These are phyloP conservation scores for Colletotrichum horii DNA, from an alignment of 2,329 filamentous ascomycete species.

Conservation along the genomic window DNA sequence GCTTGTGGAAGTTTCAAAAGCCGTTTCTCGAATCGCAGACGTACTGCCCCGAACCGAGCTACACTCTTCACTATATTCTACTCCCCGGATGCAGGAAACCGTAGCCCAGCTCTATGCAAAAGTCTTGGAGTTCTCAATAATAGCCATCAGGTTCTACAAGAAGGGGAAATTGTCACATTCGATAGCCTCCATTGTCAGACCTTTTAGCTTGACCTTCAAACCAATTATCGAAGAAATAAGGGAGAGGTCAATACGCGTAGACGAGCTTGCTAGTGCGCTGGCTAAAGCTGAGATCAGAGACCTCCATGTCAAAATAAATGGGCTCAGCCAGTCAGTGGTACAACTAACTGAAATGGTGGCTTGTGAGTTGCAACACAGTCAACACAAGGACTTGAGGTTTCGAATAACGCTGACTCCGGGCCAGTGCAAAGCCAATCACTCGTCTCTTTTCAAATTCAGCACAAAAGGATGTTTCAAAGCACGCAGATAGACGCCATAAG, in stretches of 20 bases:
- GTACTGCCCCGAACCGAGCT: not conserved
- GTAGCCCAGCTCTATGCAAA: not conserved
- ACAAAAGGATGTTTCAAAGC: not conserved
- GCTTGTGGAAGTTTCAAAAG: not conserved
- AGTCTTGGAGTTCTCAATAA: not conserved
- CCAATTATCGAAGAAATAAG: not conserved
- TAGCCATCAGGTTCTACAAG: not conserved
- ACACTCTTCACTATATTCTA: not conserved
- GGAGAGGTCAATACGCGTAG: not conserved
- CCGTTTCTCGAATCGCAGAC: not conserved
- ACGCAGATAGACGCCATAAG: not conserved
- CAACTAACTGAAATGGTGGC: not conserved
- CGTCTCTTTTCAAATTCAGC: accelerated
- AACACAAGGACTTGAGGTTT: accelerated
- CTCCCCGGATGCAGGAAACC: not conserved
- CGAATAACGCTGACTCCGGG: accelerated
- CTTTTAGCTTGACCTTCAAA: not conserved
- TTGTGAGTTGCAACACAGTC: not conserved
- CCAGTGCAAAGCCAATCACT: not conserved
- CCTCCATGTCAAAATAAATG: accelerated
- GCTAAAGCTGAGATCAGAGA: not conserved
- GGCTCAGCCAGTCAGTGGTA: accelerated
- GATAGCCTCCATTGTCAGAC: not conserved
- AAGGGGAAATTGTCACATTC: not conserved
- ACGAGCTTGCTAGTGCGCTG: not conserved